Conservation (phyloP, 73 alveolate genomes). For the Paramecium biaurelia region DNA sequence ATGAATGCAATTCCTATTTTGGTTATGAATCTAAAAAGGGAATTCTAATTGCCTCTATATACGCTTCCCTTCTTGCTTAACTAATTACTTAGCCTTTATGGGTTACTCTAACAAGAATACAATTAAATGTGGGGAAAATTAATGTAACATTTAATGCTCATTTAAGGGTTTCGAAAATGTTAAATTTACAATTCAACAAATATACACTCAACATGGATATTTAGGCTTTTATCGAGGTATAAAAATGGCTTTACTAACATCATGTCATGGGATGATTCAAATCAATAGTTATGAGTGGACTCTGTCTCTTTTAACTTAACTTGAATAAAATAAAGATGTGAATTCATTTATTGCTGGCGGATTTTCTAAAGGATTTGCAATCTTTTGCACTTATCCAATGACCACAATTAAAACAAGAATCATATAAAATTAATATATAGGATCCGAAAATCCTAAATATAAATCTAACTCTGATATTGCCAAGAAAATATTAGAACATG, state of each 20-base stretch:
- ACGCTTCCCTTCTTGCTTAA: neutral
- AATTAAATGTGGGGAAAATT: neutral
- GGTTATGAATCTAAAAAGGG: neutral
- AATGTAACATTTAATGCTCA: neutral
- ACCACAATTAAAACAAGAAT: constrained; percentile 38
- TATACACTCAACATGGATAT: neutral
- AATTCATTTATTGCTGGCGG: constrained; percentile 20
- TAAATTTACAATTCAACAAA: neutral
- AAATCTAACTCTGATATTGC: neutral
- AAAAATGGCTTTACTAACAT: neutral
- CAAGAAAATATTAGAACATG: neutral
- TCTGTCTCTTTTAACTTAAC: neutral
- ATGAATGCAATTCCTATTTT: neutral
- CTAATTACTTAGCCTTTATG: neutral
- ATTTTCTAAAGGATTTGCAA: constrained; percentile 39
- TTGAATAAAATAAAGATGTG: neutral
- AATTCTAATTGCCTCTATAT: neutral
- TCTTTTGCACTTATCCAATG: constrained; percentile 18
- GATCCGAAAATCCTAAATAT: neutral
- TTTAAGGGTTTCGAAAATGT: constrained; percentile 24
- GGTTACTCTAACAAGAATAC: constrained; percentile 23
- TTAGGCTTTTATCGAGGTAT: constrained; percentile 30
- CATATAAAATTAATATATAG: constrained; percentile 26
- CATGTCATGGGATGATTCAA: constrained; percentile 41
- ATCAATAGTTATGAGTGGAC: constrained; percentile 1